Evolutionary conservation across 441 rosid genomes (phyloP).

Genomic region (Theobroma grandiflorum): DNA sequence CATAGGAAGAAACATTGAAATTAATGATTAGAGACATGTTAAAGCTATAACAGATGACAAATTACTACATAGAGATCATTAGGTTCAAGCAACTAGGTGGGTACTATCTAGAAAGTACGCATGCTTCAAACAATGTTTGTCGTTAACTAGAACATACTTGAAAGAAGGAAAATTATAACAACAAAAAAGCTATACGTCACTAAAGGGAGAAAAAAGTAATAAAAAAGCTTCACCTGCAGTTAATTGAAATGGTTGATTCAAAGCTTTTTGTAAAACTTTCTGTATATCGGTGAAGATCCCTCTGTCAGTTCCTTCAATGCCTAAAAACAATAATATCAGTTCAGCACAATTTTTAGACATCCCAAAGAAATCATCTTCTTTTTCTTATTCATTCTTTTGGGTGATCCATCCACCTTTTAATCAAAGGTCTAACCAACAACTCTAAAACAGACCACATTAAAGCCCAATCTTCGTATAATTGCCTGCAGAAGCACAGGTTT

Average conservation of each 20-base stretch:
- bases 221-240: constrained; percentile 41
- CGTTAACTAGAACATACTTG: background rate
- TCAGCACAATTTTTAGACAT: background rate
- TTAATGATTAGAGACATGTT: background rate
- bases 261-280: constrained; percentile 40
- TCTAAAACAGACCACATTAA: background rate
- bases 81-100: background rate
- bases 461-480: background rate
- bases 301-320: constrained; percentile 37
- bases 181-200: background rate
- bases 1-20: background rate
- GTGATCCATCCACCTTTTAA: background rate
- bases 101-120: background rate
- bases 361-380: background rate
- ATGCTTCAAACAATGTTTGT: background rate
- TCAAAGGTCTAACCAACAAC: constrained; percentile 5
- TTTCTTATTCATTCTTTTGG: background rate
- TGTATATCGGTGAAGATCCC: constrained; percentile 43
- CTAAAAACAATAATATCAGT: constrained; percentile 25
- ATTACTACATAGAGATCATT: background rate
- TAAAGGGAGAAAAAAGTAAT: background rate
- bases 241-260: constrained; percentile 37
- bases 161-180: background rate
- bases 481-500: constrained; percentile 8
- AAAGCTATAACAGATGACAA: background rate